These are phyloP conservation scores for Leccinum subgranulosum DNA, from an alignment of 768 basidiomycete genomes.

Conservation along the genomic window DNA sequence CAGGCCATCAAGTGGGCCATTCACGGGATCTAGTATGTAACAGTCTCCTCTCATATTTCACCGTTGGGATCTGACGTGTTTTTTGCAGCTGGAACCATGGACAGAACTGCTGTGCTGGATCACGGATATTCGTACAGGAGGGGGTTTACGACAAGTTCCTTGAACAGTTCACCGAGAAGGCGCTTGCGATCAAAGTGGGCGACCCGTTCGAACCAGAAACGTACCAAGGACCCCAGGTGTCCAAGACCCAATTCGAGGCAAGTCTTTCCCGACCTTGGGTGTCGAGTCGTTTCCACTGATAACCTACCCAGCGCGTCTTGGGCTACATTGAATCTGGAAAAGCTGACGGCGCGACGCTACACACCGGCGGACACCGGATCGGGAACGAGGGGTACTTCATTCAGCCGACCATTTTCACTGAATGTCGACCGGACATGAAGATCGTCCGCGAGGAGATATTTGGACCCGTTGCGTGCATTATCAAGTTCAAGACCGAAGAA, in stretches of 20 bases:
- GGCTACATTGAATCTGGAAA: conserved; percentile 11
- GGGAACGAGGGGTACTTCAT: conserved; percentile 10
- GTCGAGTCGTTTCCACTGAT: neutral
- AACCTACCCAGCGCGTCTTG: conserved; percentile 4
- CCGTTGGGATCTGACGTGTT: neutral
- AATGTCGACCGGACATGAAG: conserved; percentile 7
- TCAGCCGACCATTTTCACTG: conserved; percentile 11
- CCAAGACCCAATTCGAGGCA: conserved; percentile 9
- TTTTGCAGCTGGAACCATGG: conserved; percentile 5
- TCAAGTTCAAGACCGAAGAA: conserved; percentile 7
- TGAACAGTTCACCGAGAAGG: neutral
- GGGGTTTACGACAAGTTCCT: conserved; percentile 5
- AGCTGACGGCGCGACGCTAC: conserved; percentile 1
- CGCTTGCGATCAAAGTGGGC: conserved; percentile 10
- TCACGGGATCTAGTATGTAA: conserved; percentile 8
- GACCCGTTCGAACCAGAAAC: conserved; percentile 4
- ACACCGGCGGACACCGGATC: neutral
- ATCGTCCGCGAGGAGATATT: conserved; percentile 12
- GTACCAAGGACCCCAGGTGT: conserved; percentile 11
- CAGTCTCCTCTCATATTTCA: neutral
- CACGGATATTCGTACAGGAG: conserved; percentile 11
- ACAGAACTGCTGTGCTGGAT: conserved; percentile 9
- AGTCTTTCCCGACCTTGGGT: neutral
- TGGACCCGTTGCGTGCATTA: conserved; percentile 9
- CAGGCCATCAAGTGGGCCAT: conserved; percentile 12